Percentiles rank a stretch among this genome's conserved stretches.
These are phyloP conservation scores for Pachyrhizus erosus DNA, from an alignment of 306 rosid genomes.

Conservation along the genomic window DNA sequence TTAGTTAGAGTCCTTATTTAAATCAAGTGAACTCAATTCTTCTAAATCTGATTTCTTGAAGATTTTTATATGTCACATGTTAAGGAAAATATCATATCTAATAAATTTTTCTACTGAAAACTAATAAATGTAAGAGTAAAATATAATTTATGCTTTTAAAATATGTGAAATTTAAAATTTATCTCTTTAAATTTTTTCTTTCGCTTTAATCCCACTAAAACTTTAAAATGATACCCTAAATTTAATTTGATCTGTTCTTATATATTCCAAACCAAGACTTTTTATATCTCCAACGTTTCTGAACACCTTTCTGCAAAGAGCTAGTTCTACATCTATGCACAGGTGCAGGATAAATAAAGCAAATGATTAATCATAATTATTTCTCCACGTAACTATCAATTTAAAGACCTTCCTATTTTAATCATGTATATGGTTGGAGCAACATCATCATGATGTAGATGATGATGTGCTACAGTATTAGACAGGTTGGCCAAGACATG, in stretches of 20 bases:
- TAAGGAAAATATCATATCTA: not conserved
- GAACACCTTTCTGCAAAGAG: conserved; percentile 35
- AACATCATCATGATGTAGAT: conserved; percentile 64
- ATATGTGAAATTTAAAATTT: too few relatives aligned
- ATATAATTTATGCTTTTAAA: too few relatives aligned
- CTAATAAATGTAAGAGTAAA: too few relatives aligned
- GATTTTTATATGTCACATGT: not conserved
- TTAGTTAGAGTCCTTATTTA: too few relatives aligned
- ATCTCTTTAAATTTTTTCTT: too few relatives aligned
- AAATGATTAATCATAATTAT: conserved; percentile 53
- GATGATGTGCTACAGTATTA: conserved; percentile 48
- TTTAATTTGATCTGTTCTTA: not conserved
- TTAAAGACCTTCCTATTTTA: conserved; percentile 43
- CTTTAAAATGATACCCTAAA: not conserved
- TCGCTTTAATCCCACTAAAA: too few relatives aligned
- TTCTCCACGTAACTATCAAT: conserved; percentile 58
- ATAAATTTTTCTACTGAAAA: not conserved
- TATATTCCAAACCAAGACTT: conserved; percentile 20
- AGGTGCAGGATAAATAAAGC: conserved; percentile 47
- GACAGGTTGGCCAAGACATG: conserved; percentile 51
- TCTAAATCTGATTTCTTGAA: not conserved
- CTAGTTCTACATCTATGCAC: conserved; percentile 31
- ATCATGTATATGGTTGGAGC: conserved; percentile 48
- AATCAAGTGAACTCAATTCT: not conserved
- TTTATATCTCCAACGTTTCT: conserved; percentile 20